Conservation (phyloP, 148 eudicot species). For the Gaultheria prostrata region DNA sequence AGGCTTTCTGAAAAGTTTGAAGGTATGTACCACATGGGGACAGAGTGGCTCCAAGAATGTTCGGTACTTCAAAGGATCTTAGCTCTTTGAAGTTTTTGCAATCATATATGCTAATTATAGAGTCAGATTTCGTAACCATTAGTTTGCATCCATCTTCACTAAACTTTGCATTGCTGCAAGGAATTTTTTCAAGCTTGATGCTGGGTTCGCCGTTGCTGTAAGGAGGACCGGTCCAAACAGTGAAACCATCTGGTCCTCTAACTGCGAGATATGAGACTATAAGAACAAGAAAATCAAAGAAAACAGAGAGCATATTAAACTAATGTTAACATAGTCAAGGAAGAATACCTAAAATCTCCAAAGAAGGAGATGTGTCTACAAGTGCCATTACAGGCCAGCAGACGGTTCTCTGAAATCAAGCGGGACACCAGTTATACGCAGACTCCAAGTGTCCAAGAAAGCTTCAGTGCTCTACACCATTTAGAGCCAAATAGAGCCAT, state of each 20-base stretch:
- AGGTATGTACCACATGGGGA: slow-evolving; percentile 85
- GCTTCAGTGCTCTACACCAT: not conserved
- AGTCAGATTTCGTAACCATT: slow-evolving; percentile 64
- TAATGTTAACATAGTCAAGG: not conserved
- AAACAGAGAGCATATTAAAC: not conserved
- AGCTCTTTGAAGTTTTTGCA: slow-evolving; percentile 58
- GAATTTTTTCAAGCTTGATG: slow-evolving; percentile 51
- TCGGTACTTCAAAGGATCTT: slow-evolving; percentile 55
- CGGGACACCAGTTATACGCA: not conserved
- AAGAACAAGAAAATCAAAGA: slow-evolving; percentile 15
- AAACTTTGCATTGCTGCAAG: slow-evolving; percentile 65
- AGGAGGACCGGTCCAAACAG: slow-evolving; percentile 83
- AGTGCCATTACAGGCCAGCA: slow-evolving; percentile 41
- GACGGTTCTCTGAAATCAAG: not conserved
- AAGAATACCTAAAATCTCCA: slow-evolving; percentile 56
- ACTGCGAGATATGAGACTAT: slow-evolving; percentile 32
- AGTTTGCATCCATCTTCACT: slow-evolving; percentile 83
- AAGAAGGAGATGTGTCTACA: slow-evolving; percentile 36
- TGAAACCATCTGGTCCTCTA: slow-evolving; percentile 68
- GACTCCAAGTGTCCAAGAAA: not conserved
- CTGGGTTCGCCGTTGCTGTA: slow-evolving; percentile 62
- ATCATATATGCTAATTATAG: slow-evolving; percentile 54
- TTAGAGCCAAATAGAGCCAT: not conserved
- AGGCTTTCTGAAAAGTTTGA: slow-evolving; percentile 82
- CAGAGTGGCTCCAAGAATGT: slow-evolving; percentile 55